Percentiles rank a stretch among this genome's conserved stretches.
These are phyloP conservation scores for Pythium brassicae DNA, from an alignment of 352 stramenopile species.

Conservation along the genomic window DNA sequence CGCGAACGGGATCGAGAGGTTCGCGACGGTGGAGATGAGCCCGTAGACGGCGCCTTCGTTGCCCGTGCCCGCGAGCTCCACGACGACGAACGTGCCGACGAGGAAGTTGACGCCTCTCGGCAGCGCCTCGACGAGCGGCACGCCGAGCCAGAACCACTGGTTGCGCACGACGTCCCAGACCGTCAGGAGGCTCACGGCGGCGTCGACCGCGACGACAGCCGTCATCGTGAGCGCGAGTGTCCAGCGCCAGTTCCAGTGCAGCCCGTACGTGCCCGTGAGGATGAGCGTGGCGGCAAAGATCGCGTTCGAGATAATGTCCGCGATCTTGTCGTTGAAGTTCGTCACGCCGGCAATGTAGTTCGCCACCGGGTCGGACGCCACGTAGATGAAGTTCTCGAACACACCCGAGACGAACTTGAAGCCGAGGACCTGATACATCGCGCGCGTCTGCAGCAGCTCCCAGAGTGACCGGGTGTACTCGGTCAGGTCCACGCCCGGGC, in stretches of 20 bases:
- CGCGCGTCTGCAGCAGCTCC: no score
- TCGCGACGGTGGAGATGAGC: conserved; percentile 36
- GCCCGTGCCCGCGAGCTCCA: conserved; percentile 37
- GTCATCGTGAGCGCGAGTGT: background rate
- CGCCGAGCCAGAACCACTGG: conserved; percentile 46
- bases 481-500: no score
- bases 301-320: conserved; percentile 4
- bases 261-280: no score
- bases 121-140: conserved; percentile 28
- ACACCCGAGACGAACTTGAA: conserved; percentile 16
- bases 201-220: no score
- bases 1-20: conserved; percentile 34
- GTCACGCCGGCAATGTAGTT: conserved; percentile 18
- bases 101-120: conserved; percentile 35
- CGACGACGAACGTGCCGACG: conserved; percentile 33
- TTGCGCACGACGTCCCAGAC: conserved; percentile 34
- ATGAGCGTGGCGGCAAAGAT: no score
- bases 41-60: conserved; percentile 42
- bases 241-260: no score
- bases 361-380: conserved; percentile 12
- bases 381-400: conserved; percentile 17
- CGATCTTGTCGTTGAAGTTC: conserved; percentile 14
- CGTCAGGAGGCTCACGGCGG: no score
- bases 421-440: conserved; percentile 17
- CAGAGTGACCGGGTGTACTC: no score